Conservation (phyloP, 495 filamentous ascomycete genomes). For the Podospora sp. region DNA sequence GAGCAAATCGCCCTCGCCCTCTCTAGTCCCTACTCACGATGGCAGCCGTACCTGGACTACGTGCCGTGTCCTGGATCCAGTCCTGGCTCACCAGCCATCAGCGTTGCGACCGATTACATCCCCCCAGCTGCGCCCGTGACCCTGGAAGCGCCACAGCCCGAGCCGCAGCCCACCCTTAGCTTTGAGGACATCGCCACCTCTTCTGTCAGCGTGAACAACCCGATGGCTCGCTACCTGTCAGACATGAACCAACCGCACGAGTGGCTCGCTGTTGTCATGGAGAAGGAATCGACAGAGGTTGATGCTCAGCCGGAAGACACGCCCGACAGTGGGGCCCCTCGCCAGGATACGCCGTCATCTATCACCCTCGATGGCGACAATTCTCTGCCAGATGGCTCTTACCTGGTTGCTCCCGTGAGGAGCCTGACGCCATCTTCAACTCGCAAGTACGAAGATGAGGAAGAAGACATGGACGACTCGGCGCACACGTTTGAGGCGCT, state of each 20-base stretch:
- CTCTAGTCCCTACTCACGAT: neutral
- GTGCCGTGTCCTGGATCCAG: slow-evolving; percentile 23
- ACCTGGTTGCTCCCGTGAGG: neutral
- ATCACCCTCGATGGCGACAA: neutral
- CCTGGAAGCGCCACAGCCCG: slow-evolving; percentile 1
- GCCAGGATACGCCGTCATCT: neutral
- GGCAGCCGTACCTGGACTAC: slow-evolving; percentile 15
- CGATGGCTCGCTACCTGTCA: neutral
- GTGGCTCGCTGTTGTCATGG: neutral
- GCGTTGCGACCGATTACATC: slow-evolving; percentile 18
- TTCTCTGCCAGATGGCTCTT: neutral
- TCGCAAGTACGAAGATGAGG: neutral
- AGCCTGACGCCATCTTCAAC: neutral
- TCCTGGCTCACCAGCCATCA: slow-evolving; percentile 19
- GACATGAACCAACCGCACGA: neutral
- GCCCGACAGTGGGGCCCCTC: neutral
- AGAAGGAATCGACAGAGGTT: neutral
- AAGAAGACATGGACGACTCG: neutral
- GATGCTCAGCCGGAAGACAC: neutral
- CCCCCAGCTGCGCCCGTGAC: neutral
- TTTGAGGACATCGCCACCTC: neutral
- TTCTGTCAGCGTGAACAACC: neutral
- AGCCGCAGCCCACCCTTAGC: neutral
- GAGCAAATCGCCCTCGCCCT: slow-evolving; percentile 22
- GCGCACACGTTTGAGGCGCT: neutral